Conservation (phyloP, 352 stramenopile species). For the Pythium phragmitis region DNA sequence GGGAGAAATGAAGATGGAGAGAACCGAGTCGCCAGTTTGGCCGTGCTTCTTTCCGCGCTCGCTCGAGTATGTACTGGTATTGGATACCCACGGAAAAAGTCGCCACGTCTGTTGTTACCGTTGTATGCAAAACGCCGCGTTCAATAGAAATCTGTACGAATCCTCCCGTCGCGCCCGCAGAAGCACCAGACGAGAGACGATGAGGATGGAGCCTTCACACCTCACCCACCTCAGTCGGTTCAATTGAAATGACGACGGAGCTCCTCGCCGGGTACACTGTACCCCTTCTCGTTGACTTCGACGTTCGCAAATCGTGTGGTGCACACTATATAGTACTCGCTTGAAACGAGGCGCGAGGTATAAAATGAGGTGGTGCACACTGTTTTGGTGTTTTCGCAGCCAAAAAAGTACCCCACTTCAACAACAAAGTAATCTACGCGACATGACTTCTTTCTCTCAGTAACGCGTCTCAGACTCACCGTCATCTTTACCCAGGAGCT, state of each 20-base stretch:
- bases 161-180: neutral
- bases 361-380: no score
- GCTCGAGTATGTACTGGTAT: neutral
- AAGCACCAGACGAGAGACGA: neutral
- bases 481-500: constrained; percentile 7
- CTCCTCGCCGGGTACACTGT: constrained; percentile 17
- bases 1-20: no score
- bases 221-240: constrained; percentile 11
- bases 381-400: neutral
- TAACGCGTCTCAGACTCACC: neutral
- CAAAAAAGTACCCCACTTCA: constrained; percentile 6
- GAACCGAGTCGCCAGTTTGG: neutral
- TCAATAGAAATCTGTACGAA: no score
- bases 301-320: constrained; percentile 8
- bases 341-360: no score
- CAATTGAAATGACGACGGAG: constrained; percentile 11
- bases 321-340: constrained; percentile 9
- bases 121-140: neutral
- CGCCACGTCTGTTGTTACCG: neutral
- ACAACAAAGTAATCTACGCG: neutral
- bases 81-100: neutral
- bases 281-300: constrained; percentile 6
- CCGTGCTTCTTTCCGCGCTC: neutral
- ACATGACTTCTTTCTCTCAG: neutral
- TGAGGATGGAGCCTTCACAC: neutral